A percentile compares a stretch with the other conserved stretches of the same genome.
These are phyloP conservation scores for Halophytophthora polymorphica DNA, from an alignment of 352 stramenopile species.

Conservation along the genomic window DNA sequence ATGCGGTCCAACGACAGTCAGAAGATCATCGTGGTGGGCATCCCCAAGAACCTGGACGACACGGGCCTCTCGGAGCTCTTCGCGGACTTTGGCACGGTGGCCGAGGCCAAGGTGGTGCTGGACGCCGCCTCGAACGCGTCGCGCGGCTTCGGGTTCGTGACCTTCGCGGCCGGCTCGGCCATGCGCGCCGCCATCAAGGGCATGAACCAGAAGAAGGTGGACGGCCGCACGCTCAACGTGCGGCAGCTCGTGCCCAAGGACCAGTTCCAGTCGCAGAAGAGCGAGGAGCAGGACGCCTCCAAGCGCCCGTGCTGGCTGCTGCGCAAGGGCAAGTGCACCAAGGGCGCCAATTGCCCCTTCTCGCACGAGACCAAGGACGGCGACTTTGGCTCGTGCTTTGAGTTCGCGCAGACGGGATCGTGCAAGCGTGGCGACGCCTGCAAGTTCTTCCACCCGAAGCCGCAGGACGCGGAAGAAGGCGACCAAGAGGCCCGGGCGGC, in stretches of 20 bases:
- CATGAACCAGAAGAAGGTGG: slow-evolving; percentile 72
- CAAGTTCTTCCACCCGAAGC: slow-evolving; percentile 56
- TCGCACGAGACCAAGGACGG: slow-evolving; percentile 71
- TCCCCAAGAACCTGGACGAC: slow-evolving; percentile 75
- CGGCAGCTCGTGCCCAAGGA: slow-evolving; percentile 72
- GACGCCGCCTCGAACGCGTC: slow-evolving; percentile 58
- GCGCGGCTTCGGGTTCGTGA: slow-evolving; percentile 82
- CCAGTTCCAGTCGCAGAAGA: slow-evolving; percentile 52
- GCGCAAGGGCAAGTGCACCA: slow-evolving; percentile 77
- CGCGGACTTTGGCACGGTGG: slow-evolving; percentile 61
- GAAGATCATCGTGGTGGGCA: slow-evolving; percentile 84
- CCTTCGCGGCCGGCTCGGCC: slow-evolving; percentile 63
- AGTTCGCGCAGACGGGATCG: slow-evolving; percentile 67
- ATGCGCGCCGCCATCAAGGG: slow-evolving; percentile 72
- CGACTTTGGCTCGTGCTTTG: slow-evolving; percentile 78
- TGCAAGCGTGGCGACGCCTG: slow-evolving; percentile 73
- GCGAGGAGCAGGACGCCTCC: slow-evolving; percentile 30
- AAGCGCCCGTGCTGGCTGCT: slow-evolving; percentile 67
- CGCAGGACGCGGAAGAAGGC: slow-evolving; percentile 7
- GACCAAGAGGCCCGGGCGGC: background rate
- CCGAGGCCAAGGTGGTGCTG: slow-evolving; percentile 71
- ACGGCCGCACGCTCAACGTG: slow-evolving; percentile 74
- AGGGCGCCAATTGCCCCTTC: slow-evolving; percentile 66
- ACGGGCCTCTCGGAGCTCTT: slow-evolving; percentile 70
- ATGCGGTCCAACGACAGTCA: slow-evolving; percentile 79